Evolutionary conservation across 805 yeast genomes (phyloP).

Genomic region (Sungouiozyma ichnusensis): DNA sequence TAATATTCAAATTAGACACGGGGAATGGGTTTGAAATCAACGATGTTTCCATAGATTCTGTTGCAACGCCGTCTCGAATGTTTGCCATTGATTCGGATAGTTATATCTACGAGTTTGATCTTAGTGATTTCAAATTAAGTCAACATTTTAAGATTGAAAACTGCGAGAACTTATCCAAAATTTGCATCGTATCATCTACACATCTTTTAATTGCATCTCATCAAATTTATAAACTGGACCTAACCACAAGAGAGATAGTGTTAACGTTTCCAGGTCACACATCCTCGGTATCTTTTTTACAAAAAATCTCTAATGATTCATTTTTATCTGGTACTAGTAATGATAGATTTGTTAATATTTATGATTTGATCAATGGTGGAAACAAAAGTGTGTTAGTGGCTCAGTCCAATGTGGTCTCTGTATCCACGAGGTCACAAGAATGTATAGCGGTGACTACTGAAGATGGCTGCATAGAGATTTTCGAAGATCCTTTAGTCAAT

Average conservation of each 20-base stretch:
- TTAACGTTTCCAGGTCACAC: slow-evolving; percentile 68
- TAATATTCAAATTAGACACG: slow-evolving; percentile 42
- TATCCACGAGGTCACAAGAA: slow-evolving; percentile 31
- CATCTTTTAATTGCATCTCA: slow-evolving; percentile 55
- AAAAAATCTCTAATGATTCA: slow-evolving; percentile 29
- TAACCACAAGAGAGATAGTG: slow-evolving; percentile 30
- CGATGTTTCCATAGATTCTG: slow-evolving; percentile 32
- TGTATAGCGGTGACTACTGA: slow-evolving; percentile 48
- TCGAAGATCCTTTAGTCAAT: slow-evolving; percentile 42
- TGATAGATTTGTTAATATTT: slow-evolving; percentile 74
- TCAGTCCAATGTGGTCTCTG: slow-evolving; percentile 45
- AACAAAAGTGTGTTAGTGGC: slow-evolving; percentile 55
- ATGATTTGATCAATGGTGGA: slow-evolving; percentile 31
- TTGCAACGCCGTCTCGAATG: slow-evolving; percentile 39
- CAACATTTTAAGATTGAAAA: slow-evolving; percentile 34
- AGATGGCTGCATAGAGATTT: slow-evolving; percentile 64
- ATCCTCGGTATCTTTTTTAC: slow-evolving; percentile 46
- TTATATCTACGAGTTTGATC: slow-evolving; percentile 51
- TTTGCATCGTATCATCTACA: slow-evolving; percentile 15
- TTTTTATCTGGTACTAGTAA: slow-evolving; percentile 65
- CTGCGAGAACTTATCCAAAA: slow-evolving; percentile 24
- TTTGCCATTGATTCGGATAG: slow-evolving; percentile 43
- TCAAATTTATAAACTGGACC: slow-evolving; percentile 45
- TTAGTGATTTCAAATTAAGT: slow-evolving; percentile 33
- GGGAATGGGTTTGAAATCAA: slow-evolving; percentile 38